Conservation (phyloP, 805 yeast genomes). For the Lachancea thermotolerans region DNA sequence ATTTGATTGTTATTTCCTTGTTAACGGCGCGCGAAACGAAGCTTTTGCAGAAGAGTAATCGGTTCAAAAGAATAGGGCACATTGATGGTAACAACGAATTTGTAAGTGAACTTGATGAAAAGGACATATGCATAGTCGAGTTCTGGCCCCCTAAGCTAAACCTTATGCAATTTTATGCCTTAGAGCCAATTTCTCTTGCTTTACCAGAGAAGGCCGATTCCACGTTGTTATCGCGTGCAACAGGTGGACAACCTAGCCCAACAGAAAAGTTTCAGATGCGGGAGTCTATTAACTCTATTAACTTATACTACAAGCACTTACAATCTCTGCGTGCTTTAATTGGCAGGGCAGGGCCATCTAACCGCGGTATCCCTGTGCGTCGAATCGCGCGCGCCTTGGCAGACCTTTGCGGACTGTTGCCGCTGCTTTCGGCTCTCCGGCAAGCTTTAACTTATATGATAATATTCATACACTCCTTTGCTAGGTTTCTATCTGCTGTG, state of each 20-base stretch:
- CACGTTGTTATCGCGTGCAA: constrained; percentile 12
- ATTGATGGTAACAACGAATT: neutral
- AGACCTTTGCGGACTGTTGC: neutral
- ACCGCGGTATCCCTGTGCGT: too few species aligned
- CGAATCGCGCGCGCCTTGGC: neutral
- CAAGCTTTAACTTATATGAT: constrained; percentile 6
- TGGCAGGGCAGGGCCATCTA: too few species aligned
- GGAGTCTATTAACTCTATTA: constrained; percentile 17
- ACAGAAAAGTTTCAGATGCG: neutral
- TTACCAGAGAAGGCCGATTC: constrained; percentile 23
- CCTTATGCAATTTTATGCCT: constrained; percentile 69
- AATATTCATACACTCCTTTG: constrained; percentile 11
- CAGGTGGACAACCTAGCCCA: neutral
- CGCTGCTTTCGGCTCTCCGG: neutral
- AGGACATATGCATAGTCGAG: constrained; percentile 33
- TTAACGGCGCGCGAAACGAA: neutral
- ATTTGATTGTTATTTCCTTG: constrained; percentile 4
- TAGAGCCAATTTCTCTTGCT: constrained; percentile 64
- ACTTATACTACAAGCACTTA: constrained; percentile 15
- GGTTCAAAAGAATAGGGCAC: constrained; percentile 1
- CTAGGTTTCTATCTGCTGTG: constrained; percentile 13
- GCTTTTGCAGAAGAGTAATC: neutral
- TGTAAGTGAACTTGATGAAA: constrained; percentile 8
- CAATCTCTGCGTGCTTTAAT: too few species aligned
- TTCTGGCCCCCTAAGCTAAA: constrained; percentile 67